Evolutionary conservation across 2,329 filamentous ascomycete genomes (phyloP).

Genomic region (Fragosphaeria purpurea): DNA sequence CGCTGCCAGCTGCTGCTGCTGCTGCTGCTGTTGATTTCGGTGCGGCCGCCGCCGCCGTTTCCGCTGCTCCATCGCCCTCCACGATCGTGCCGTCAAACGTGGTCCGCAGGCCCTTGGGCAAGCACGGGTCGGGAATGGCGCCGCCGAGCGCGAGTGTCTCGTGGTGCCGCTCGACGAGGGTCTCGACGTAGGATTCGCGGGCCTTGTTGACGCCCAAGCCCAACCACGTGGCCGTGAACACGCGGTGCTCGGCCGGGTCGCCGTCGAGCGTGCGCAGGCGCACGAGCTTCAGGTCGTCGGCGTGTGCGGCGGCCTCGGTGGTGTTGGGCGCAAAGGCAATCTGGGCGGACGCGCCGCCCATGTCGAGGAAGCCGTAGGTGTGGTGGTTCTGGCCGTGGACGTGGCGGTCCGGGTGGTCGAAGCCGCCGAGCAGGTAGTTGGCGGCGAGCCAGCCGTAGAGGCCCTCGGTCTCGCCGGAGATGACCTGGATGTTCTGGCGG

Average conservation of each 20-base stretch:
- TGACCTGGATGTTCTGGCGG: slow-evolving; percentile 80
- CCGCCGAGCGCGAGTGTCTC: slow-evolving; percentile 31
- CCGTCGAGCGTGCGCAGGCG: slow-evolving; percentile 79
- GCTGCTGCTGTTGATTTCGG: slow-evolving; percentile 11
- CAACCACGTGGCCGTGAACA: slow-evolving; percentile 95
- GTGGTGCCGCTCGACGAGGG: slow-evolving; percentile 58
- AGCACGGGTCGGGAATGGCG: slow-evolving; percentile 82
- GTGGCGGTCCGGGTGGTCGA: slow-evolving; percentile 66
- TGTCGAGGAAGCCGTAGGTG: slow-evolving; percentile 95
- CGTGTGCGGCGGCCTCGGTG: slow-evolving; percentile 83
- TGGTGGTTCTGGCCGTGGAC: slow-evolving; percentile 79
- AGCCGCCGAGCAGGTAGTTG: slow-evolving; percentile 88
- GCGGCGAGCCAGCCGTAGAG: slow-evolving; percentile 96
- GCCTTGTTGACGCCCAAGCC: slow-evolving; percentile 97
- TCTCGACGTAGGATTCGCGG: slow-evolving; percentile 70
- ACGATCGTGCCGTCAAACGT: slow-evolving; percentile 56
- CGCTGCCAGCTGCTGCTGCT: slow-evolving; percentile 19
- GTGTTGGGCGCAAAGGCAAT: slow-evolving; percentile 94
- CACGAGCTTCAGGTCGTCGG: slow-evolving; percentile 77
- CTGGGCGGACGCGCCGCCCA: slow-evolving; percentile 95
- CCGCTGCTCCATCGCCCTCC: slow-evolving; percentile 12
- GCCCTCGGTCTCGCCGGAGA: slow-evolving; percentile 89
- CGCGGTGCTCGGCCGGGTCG: slow-evolving; percentile 64
- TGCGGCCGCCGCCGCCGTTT: slow-evolving; percentile 1
- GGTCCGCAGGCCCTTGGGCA: slow-evolving; percentile 67